Evolutionary conservation across 169 alveolate genomes (phyloP).

Genomic region (Eimeria necatrix): DNA sequence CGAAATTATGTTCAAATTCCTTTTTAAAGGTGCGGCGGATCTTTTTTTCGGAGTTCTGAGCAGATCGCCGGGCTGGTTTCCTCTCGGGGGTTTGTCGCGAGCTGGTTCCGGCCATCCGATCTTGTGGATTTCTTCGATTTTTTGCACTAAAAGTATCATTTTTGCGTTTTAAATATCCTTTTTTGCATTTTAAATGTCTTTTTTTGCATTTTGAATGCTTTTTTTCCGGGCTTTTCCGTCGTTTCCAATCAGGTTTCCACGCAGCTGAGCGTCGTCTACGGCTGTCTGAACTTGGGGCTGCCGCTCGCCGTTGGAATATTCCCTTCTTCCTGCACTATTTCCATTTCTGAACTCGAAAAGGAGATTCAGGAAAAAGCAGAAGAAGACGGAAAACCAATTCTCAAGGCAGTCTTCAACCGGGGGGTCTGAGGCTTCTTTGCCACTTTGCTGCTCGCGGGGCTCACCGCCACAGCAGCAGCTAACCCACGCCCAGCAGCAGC

Average conservation of each 20-base stretch:
- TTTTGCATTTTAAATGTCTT: not conserved
- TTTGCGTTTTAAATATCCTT: not conserved
- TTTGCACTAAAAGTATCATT: not conserved
- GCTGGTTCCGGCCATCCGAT: too few relatives aligned
- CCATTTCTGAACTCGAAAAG: constrained; percentile 24
- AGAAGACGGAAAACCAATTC: not conserved
- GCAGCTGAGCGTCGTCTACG: constrained; percentile 71
- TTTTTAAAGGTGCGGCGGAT: constrained; percentile 43
- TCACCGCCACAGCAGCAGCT: too few relatives aligned
- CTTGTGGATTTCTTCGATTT: not conserved
- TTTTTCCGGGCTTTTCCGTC: not conserved
- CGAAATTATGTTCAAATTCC: constrained; percentile 2
- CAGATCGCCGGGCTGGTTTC: not conserved
- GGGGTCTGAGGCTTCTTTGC: constrained; percentile 70
- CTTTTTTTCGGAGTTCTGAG: not conserved
- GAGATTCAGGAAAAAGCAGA: not conserved
- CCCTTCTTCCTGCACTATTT: constrained; percentile 30
- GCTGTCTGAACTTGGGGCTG: constrained; percentile 74
- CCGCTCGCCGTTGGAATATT: constrained; percentile 78
- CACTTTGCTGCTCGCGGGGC: not conserved
- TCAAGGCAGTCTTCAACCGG: constrained; percentile 54
- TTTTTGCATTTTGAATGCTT: not conserved
- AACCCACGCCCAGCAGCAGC: too few relatives aligned
- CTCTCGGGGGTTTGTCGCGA: not conserved
- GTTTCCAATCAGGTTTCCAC: constrained; percentile 44